Base-by-base conservation (phyloP, 176 grass and related monocot genomes). In the Oryza nivara region DNA sequence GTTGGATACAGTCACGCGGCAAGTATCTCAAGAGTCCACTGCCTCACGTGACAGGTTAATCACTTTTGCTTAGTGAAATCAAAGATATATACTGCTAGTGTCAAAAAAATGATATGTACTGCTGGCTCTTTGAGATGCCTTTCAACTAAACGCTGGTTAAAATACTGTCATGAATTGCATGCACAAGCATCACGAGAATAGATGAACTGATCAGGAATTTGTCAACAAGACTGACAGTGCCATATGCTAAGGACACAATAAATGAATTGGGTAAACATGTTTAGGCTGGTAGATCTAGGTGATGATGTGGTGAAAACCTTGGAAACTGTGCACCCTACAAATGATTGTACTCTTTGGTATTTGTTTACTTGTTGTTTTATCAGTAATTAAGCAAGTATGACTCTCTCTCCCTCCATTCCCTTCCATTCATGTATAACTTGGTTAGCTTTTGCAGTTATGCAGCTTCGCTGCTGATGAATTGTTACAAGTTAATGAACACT, bases 41-140 rank as follows among this genome's bases (percentile, higher is more conserved):
- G 46, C 75, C 85, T 88, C 91, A 93, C 88, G 88, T 93, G 88
- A 86, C 61, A 2, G 3, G 48, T 79, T 68, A 74, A 85, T 89
- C 28, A 61, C 76, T 68, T 89, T 92, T 43, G 22, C 40, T 84
- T 76, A 77, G 52, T 48, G 41, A 65, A 87, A 80, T 76, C 52
- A 40, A 67, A 73, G 45, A 56, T 69, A 63, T 56, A 68, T 45
- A 61, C 7, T 41, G 40, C 40, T 41, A 41, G 40, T 41, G 40
- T 41, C 0, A 41, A 41, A 41, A 36, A 41, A 41, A 56, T 73
- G 34, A 58, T 54, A 64, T 58, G 60, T 45, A 61, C 1, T 44
- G 43, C 43, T 22, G 51, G 38, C 19, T 58, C 36, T 54, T 8
- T 44, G 45, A 84, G 81, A 90, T 86, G 70, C 86, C 72, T 85